phyloP scores from a whole-genome alignment of 164 flowering plant species.

The Magnolia sinica region DNA sequence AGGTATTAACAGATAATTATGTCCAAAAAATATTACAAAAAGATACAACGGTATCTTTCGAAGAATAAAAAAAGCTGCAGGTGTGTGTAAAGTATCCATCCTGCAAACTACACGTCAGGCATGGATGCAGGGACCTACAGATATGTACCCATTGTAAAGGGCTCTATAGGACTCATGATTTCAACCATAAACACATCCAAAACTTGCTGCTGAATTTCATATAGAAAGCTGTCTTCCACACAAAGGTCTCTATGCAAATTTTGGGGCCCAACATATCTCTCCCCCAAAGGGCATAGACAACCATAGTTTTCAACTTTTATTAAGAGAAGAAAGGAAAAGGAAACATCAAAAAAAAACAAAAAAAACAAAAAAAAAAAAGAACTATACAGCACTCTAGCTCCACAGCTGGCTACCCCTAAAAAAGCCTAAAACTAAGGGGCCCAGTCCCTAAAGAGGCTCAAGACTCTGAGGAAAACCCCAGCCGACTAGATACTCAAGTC shows the following conservation, averaged over 20 bases:
- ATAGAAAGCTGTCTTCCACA: neutral
- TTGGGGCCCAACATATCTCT: neutral
- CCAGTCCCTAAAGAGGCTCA: no score
- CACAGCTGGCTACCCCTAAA: no score
- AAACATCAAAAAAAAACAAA: no score
- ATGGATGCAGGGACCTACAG: neutral
- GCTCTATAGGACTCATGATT: neutral
- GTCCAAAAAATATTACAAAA: neutral
- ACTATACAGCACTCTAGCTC: no score
- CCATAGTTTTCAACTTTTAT: no score
- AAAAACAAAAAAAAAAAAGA: no score
- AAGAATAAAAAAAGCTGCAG: neutral
- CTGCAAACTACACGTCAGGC: neutral
- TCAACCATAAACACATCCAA: neutral
- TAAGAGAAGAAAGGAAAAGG: no score
- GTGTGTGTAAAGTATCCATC: no score
- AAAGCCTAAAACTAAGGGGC: no score
- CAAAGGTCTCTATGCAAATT: neutral
- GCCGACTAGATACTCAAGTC: no score
- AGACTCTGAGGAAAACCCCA: no score
- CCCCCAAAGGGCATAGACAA: neutral
- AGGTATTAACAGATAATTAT: no score
- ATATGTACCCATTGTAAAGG: neutral
- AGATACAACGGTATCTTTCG: neutral
- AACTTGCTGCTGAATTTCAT: neutral